Evolutionary conservation across 2,329 filamentous ascomycete species (phyloP), one percentile per base, ranked within the genome.

Genomic region (Colletotrichum ledebouriae): DNA sequence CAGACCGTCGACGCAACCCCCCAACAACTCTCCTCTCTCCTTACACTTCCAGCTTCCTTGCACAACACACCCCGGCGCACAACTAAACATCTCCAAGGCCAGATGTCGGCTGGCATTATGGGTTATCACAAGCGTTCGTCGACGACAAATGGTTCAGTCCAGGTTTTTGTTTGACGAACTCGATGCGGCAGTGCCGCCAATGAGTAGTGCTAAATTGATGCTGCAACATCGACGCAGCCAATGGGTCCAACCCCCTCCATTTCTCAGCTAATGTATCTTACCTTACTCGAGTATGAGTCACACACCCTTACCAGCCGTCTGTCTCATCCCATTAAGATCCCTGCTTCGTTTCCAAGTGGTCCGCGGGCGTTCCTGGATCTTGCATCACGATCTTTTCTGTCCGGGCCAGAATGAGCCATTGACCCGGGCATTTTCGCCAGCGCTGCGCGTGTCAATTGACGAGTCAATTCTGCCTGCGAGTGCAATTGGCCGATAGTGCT

Each of bases 291-390:
- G 58, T 53, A 20, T 69, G 67, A 69, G 57, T 69, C 67, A 69
- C 67, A 69, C 59, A 63, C 46, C 59, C 76, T 68, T 69, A 77
- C 71, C 67, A 61, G 55, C 22, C 59, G 55, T 17, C 37, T 29
- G 59, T 70, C 68, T 69, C 63, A 59, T 63, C 50, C 55, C 69
- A 71, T 71, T 69, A 49, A 62, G 52, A 71, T 69, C 70, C 70
- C 69, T 71, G 68, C 17, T 34, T 37, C 41, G 49, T 57, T 49
- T 66, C 41, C 66, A 57, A 53, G 52, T 61, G 65, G 65, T 62
- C 44, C 61, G 69, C 49, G 62, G 49, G 52, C 53, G 70, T 70
- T 70, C 70, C 70, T 71, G 70, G 70, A 71, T 71, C 70, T 68
- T 64, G 70, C 70, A 68, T 71, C 17, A 39, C 47, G 62, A 55